phyloP scores from a whole-genome alignment of 2,329 filamentous ascomycete species.

The Trichophaea hybrida region DNA sequence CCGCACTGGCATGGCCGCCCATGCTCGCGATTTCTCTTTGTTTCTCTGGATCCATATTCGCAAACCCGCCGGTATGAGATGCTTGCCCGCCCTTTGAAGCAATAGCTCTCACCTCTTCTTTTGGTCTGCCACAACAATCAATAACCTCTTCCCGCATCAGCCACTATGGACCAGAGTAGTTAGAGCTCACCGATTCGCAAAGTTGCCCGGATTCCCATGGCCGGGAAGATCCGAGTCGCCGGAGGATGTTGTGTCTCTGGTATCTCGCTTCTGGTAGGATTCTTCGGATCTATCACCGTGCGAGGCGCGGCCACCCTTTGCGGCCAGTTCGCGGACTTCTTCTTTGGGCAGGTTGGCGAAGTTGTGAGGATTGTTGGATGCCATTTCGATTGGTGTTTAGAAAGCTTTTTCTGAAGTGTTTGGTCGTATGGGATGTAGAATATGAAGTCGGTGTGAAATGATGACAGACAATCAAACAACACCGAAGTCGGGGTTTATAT shows the following conservation, averaged over 20 bases:
- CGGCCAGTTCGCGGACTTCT: conserved; percentile 37
- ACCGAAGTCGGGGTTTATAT: too few species aligned
- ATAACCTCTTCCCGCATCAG: not conserved
- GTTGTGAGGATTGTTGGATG: conserved; percentile 35
- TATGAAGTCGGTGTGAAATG: too few species aligned
- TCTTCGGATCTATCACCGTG: conserved; percentile 18
- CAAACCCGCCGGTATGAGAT: conserved; percentile 27
- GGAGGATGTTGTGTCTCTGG: not conserved
- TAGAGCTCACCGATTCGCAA: conserved; percentile 34
- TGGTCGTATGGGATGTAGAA: too few species aligned
- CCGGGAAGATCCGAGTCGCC: not conserved
- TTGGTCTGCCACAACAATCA: conserved; percentile 29
- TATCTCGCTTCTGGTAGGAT: not conserved
- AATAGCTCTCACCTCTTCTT: conserved; percentile 37
- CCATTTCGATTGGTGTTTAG: not conserved
- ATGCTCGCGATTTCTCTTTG: conserved; percentile 4
- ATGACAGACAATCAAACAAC: too few species aligned
- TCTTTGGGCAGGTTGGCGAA: conserved; percentile 41
- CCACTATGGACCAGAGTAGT: not conserved
- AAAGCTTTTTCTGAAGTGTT: too few species aligned
- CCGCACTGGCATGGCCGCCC: conserved; percentile 2
- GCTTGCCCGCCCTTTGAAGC: conserved; percentile 38
- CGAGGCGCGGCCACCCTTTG: conserved; percentile 37
- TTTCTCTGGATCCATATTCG: conserved; percentile 17
- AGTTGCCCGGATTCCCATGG: conserved; percentile 37